These are phyloP conservation scores for Dictyostelium purpureum DNA, from an alignment of 78 protist genomes.

Conservation along the genomic window DNA sequence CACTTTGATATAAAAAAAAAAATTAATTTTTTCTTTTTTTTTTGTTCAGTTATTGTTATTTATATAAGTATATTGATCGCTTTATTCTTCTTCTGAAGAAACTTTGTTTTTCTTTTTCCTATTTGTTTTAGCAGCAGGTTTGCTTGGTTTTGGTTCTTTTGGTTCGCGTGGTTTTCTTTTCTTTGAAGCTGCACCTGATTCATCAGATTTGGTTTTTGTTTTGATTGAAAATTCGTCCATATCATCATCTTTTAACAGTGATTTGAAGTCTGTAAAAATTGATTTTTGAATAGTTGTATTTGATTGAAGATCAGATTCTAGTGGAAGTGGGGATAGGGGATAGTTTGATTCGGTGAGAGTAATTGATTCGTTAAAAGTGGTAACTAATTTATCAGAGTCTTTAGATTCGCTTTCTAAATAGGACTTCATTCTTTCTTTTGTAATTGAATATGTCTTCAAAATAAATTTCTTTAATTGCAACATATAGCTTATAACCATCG, in stretches of 20 bases:
- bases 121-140: not conserved
- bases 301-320: not conserved
- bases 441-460: conserved; percentile 54
- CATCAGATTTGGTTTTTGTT: not conserved
- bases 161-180: conserved; percentile 10
- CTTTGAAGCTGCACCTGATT: not conserved
- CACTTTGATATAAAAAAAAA: no score
- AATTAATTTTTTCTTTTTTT: not conserved
- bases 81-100: not conserved
- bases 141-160: conserved; percentile 3
- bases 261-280: conserved; percentile 4
- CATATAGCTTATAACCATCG: not conserved
- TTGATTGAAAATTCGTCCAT: conserved; percentile 54
- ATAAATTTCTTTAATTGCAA: conserved; percentile 34
- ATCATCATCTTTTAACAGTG: conserved; percentile 38
- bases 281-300: conserved; percentile 10
- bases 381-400: conserved; percentile 37
- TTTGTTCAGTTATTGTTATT: not conserved
- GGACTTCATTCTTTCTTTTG: conserved; percentile 16
- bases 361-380: conserved; percentile 7
- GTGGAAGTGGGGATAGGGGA: conserved; percentile 30
- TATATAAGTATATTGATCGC: not conserved
- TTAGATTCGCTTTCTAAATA: conserved; percentile 7
- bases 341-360: conserved; percentile 17
- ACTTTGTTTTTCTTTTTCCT: not conserved